Evolutionary conservation across 495 filamentous ascomycete species (phyloP).

Genomic region (Xylaria acuta): DNA sequence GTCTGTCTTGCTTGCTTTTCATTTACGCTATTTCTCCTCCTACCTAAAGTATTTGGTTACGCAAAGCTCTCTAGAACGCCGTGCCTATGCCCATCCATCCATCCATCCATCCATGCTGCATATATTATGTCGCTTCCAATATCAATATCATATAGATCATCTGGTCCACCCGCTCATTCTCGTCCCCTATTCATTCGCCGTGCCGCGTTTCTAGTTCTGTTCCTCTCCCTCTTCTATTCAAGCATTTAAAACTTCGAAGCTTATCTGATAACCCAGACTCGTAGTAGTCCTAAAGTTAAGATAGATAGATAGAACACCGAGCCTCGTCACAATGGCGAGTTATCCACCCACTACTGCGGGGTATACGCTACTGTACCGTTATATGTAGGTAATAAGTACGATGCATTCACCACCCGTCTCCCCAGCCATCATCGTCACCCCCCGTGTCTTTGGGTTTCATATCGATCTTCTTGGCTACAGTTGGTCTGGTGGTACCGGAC

Average conservation of each 20-base stretch:
- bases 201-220: background rate
- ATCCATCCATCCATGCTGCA: slow-evolving; percentile 6
- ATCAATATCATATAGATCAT: slow-evolving; percentile 12
- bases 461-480: slow-evolving; percentile 56
- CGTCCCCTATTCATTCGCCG: background rate
- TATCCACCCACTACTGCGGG: background rate
- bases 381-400: background rate
- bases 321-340: too few relatives aligned
- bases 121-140: slow-evolving; percentile 5
- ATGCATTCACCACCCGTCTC: slow-evolving; percentile 64
- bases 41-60: background rate
- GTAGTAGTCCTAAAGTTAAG: background rate
- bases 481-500: slow-evolving; percentile 38
- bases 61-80: slow-evolving; percentile 11
- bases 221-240: background rate
- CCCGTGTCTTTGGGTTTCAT: slow-evolving; percentile 61
- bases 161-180: background rate
- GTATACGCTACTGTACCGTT: too few relatives aligned
- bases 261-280: background rate
- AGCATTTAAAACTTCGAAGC: background rate
- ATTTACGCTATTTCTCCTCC: background rate
- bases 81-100: slow-evolving; percentile 1
- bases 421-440: slow-evolving; percentile 69
- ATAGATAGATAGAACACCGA: too few relatives aligned
- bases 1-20: background rate